Conservation (phyloP, 352 stramenopile species). For the Blastocystis sp. region DNA sequence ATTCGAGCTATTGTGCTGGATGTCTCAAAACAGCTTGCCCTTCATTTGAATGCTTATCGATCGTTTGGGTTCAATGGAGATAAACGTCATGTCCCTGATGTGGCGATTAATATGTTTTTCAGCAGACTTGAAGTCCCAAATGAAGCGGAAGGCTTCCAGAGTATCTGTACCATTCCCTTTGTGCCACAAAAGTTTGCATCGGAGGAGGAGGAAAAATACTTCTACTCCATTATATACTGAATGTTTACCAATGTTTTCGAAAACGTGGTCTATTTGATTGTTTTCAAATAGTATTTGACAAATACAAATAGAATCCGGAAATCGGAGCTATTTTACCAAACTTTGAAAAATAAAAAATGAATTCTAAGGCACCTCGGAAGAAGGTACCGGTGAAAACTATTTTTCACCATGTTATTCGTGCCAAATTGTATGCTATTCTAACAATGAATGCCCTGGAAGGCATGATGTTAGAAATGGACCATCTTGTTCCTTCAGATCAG, state of each 20-base stretch:
- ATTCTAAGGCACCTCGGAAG: slow-evolving; percentile 58
- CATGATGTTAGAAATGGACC: slow-evolving; percentile 59
- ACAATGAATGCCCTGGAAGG: slow-evolving; percentile 64
- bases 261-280: no score
- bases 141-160: slow-evolving; percentile 77
- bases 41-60: slow-evolving; percentile 82
- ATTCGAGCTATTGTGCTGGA: slow-evolving; percentile 80
- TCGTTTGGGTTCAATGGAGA: slow-evolving; percentile 71
- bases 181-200: neutral
- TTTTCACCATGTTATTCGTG: slow-evolving; percentile 66
- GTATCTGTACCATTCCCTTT: slow-evolving; percentile 78
- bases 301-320: no score
- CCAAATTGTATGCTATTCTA: slow-evolving; percentile 63
- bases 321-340: no score
- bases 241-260: no score
- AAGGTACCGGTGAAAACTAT: slow-evolving; percentile 65
- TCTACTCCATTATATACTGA: neutral
- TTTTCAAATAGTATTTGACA: no score
- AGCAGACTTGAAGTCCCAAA: slow-evolving; percentile 76
- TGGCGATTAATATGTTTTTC: slow-evolving; percentile 83
- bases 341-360: slow-evolving; percentile 22
- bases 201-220: slow-evolving; percentile 19
- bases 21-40: slow-evolving; percentile 77
- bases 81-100: slow-evolving; percentile 75
- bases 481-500: neutral